A percentile compares a stretch with the other conserved stretches of the same genome.
phyloP scores from a whole-genome alignment of 768 basidiomycete species.

The Boletus pseudo-olivaceus region DNA sequence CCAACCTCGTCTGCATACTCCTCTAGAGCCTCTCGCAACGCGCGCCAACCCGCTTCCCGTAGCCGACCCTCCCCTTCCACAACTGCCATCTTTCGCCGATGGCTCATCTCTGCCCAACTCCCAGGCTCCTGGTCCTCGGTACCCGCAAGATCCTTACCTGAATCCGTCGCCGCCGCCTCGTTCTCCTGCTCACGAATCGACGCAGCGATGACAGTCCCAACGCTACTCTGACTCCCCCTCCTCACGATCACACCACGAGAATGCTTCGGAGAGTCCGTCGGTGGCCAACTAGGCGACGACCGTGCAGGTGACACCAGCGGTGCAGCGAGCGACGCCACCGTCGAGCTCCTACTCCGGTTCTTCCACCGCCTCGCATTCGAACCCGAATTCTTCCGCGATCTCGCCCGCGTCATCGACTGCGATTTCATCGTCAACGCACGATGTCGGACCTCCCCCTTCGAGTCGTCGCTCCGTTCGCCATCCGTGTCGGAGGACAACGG shows the following conservation, averaged over 20 bases:
- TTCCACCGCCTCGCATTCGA: slow-evolving; percentile 17
- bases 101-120: slow-evolving; percentile 28
- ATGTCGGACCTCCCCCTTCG: slow-evolving; percentile 6
- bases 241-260: slow-evolving; percentile 30
- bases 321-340: slow-evolving; percentile 58
- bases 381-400: slow-evolving; percentile 31
- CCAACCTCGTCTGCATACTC: slow-evolving; percentile 59
- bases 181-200: slow-evolving; percentile 41
- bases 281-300: slow-evolving; percentile 10
- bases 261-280: slow-evolving; percentile 15
- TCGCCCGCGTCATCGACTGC: slow-evolving; percentile 30
- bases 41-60: slow-evolving; percentile 54
- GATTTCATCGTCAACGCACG: slow-evolving; percentile 4
- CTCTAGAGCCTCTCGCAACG: slow-evolving; percentile 54
- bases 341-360: slow-evolving; percentile 61
- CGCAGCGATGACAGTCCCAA: slow-evolving; percentile 64
- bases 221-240: slow-evolving; percentile 61
- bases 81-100: slow-evolving; percentile 25
- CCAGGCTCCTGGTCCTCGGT: slow-evolving; percentile 29
- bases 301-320: slow-evolving; percentile 23
- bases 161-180: slow-evolving; percentile 15
- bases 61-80: slow-evolving; percentile 48
- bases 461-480: slow-evolving; percentile 39
- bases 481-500: slow-evolving; percentile 64
- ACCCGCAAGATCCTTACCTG: slow-evolving; percentile 27